phyloP scores from a whole-genome alignment of 306 rosid genomes.

The Psophocarpus tetragonolobus region DNA sequence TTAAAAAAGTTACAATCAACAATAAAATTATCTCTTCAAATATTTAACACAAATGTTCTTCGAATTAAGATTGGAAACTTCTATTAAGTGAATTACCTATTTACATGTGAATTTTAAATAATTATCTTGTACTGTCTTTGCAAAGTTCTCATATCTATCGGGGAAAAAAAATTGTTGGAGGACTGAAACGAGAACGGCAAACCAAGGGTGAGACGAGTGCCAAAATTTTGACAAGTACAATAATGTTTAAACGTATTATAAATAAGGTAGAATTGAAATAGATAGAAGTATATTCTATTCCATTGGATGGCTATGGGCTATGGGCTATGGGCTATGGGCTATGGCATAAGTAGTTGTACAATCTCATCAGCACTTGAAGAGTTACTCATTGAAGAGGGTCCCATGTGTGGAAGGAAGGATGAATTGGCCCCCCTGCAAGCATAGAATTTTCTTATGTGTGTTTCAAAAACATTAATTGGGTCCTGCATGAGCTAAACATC shows the following conservation, averaged over 20 bases:
- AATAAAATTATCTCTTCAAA: no score
- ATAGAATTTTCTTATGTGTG: background rate
- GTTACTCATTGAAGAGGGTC: conserved; percentile 36
- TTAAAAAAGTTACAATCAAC: no score
- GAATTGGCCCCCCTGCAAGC: conserved; percentile 7
- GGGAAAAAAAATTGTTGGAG: background rate
- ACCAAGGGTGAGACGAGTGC: no score
- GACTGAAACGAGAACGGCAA: no score
- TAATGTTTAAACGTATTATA: background rate
- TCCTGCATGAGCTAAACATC: conserved; percentile 22
- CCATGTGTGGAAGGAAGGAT: conserved; percentile 27
- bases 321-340: background rate
- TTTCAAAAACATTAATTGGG: background rate
- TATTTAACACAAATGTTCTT: no score
- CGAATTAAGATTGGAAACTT: no score
- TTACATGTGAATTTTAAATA: no score
- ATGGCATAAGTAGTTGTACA: conserved; percentile 17
- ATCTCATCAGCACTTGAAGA: conserved; percentile 11
- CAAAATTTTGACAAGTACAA: no score
- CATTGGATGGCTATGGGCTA: conserved; percentile 10
- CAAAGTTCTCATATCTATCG: no score
- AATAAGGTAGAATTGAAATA: background rate
- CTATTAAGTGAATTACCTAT: no score
- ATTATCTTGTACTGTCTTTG: no score
- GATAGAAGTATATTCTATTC: background rate